Evolutionary conservation across 352 stramenopile species (phyloP).

Genomic region (Porosira glacialis): DNA sequence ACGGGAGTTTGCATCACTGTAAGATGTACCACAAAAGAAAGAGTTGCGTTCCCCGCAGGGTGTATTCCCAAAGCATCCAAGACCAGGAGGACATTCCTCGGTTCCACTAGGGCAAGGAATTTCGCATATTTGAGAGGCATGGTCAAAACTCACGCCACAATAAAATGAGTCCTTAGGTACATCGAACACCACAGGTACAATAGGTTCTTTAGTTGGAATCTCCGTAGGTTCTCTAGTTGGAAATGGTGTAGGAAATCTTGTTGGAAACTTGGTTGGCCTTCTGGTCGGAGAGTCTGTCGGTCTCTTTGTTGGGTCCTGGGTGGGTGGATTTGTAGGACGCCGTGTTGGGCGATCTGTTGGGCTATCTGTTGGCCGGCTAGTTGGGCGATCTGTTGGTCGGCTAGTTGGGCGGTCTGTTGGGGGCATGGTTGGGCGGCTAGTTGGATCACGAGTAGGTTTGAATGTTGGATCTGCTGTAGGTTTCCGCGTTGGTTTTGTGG

Average conservation of each 20-base stretch:
- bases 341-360: not conserved
- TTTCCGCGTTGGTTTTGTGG: not conserved
- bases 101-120: slow-evolving; percentile 35
- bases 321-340: not conserved
- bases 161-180: slow-evolving; percentile 53
- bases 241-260: slow-evolving; percentile 20
- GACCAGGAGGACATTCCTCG: slow-evolving; percentile 37
- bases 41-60: slow-evolving; percentile 42
- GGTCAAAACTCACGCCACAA: slow-evolving; percentile 44
- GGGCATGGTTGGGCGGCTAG: not conserved
- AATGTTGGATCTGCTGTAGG: not conserved
- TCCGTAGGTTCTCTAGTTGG: slow-evolving; percentile 36
- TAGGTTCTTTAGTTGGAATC: slow-evolving; percentile 35
- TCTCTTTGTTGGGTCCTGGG: not conserved
- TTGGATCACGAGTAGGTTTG: not conserved
- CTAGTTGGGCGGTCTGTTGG: not conserved
- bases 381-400: not conserved
- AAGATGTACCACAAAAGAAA: slow-evolving; percentile 49
- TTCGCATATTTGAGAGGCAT: slow-evolving; percentile 38
- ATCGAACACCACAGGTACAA: slow-evolving; percentile 45
- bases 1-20: slow-evolving; percentile 30
- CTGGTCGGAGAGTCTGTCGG: slow-evolving; percentile 2
- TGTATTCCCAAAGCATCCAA: slow-evolving; percentile 51
- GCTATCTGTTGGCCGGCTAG: not conserved
- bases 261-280: slow-evolving; percentile 29